Conservation (phyloP, 1,284 basidiomycete species). For the Baeospora myosura region DNA sequence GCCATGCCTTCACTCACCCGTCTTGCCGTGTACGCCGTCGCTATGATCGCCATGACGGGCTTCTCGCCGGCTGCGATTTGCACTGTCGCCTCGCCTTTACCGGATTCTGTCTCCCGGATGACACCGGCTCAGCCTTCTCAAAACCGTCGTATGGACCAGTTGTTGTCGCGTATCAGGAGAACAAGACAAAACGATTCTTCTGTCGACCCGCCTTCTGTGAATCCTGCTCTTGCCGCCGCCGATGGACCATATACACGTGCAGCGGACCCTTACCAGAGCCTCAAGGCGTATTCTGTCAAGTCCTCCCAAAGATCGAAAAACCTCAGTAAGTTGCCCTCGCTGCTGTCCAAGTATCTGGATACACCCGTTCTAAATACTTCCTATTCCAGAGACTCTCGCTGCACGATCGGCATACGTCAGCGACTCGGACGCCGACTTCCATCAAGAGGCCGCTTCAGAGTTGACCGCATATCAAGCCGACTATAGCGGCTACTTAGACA, state of each 20-base stretch:
- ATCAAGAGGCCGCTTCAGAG: constrained; percentile 28
- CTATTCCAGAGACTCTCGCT: constrained; percentile 27
- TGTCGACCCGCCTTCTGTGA: background rate
- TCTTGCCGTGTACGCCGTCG: constrained; percentile 32
- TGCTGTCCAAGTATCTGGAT: background rate
- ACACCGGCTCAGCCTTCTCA: constrained; percentile 12
- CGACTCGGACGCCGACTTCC: constrained; percentile 26
- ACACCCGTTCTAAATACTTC: too few relatives aligned
- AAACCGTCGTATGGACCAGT: too few relatives aligned
- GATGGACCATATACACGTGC: background rate
- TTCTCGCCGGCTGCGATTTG: constrained; percentile 18
- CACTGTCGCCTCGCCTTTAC: constrained; percentile 29
- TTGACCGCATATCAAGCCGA: constrained; percentile 34
- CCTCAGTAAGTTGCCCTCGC: background rate
- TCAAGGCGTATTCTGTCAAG: background rate
- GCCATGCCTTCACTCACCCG: constrained; percentile 32
- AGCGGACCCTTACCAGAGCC: background rate
- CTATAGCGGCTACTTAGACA: constrained; percentile 29
- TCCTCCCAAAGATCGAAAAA: background rate
- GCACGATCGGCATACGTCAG: constrained; percentile 22
- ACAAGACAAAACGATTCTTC: background rate
- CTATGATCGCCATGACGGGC: constrained; percentile 29
- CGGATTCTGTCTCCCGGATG: constrained; percentile 23
- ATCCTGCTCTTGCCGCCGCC: background rate
- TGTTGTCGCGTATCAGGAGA: too few relatives aligned